Percentiles rank a stretch among this genome's conserved stretches.
Conservation (phyloP, 2,329 filamentous ascomycete genomes). For the Neonectria hederae region DNA sequence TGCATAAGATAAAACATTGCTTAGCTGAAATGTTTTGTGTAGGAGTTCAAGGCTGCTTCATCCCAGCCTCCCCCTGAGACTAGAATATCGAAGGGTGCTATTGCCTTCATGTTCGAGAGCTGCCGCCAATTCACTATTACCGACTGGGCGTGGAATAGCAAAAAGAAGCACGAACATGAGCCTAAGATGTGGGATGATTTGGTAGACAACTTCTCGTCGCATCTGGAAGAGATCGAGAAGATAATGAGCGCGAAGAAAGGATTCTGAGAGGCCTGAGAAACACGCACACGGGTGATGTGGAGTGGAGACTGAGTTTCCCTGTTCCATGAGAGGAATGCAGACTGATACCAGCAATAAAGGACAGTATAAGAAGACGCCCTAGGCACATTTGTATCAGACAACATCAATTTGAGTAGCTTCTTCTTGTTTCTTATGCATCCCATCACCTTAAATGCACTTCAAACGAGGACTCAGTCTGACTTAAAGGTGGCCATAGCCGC, state of each 20-base stretch:
- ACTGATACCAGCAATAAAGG: too few relatives aligned
- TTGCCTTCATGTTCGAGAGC: slow-evolving; percentile 42
- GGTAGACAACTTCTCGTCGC: slow-evolving; percentile 37
- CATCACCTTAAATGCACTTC: not conserved
- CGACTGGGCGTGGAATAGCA: slow-evolving; percentile 38
- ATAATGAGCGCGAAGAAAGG: slow-evolving; percentile 19
- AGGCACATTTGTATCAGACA: too few relatives aligned
- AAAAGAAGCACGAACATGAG: slow-evolving; percentile 41
- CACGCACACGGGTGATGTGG: too few relatives aligned
- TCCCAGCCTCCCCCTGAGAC: slow-evolving; percentile 29
- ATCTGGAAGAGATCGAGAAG: slow-evolving; percentile 32
- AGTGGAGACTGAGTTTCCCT: too few relatives aligned
- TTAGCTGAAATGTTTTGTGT: rapidly evolving
- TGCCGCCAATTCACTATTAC: slow-evolving; percentile 38
- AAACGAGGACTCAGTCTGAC: too few relatives aligned
- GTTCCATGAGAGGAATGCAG: too few relatives aligned
- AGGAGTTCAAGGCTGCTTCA: slow-evolving; percentile 39
- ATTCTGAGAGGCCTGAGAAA: too few relatives aligned
- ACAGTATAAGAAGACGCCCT: too few relatives aligned
- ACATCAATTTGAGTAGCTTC: too few relatives aligned
- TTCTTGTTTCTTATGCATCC: too few relatives aligned
- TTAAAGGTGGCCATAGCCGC: too few relatives aligned
- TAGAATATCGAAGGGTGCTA: slow-evolving; percentile 36
- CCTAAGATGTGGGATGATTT: slow-evolving; percentile 41
- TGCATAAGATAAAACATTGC: too few relatives aligned